Evolutionary conservation across 2,329 filamentous ascomycete genomes (phyloP).

Genomic region (Colletotrichum musicola): DNA sequence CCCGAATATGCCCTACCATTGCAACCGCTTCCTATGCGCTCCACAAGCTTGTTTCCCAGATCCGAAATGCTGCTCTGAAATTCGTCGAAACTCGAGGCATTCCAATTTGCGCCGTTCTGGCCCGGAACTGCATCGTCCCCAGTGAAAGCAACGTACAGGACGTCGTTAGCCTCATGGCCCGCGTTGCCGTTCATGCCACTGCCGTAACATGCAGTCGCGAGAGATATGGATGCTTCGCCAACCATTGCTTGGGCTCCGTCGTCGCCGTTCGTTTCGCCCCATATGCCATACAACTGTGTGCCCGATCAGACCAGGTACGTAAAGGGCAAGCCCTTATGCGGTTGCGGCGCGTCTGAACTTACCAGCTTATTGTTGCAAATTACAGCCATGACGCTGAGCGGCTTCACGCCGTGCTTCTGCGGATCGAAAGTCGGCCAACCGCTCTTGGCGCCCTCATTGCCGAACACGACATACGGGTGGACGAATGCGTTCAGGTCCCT

Average conservation of each 20-base stretch:
- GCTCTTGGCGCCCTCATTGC: constrained; percentile 51
- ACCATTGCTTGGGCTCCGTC: constrained; percentile 60
- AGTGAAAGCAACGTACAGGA: constrained; percentile 72
- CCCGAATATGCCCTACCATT: too few species aligned
- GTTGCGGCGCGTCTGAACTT: not conserved
- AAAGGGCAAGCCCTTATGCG: too few species aligned
- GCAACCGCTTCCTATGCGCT: constrained; percentile 46
- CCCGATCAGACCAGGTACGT: not conserved
- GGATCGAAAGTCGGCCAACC: constrained; percentile 52
- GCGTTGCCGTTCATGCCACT: constrained; percentile 64
- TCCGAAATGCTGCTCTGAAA: constrained; percentile 66
- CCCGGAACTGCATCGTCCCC: constrained; percentile 70
- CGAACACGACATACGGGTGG: constrained; percentile 63
- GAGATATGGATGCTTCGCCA: constrained; percentile 69
- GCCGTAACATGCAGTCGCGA: constrained; percentile 70
- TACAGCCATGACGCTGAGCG: constrained; percentile 62
- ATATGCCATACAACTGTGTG: constrained; percentile 63
- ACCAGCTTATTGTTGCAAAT: constrained; percentile 60
- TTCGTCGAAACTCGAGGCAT: constrained; percentile 58
- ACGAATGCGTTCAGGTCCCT: constrained; percentile 58
- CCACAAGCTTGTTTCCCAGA: constrained; percentile 66
- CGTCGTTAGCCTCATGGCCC: constrained; percentile 69
- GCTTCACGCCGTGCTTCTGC: constrained; percentile 53
- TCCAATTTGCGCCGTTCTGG: constrained; percentile 65
- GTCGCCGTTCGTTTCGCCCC: constrained; percentile 72